A percentile compares a stretch with the other conserved stretches of the same genome.
Conservation (phyloP, 306 rosid species). For the Rosa chinensis region DNA sequence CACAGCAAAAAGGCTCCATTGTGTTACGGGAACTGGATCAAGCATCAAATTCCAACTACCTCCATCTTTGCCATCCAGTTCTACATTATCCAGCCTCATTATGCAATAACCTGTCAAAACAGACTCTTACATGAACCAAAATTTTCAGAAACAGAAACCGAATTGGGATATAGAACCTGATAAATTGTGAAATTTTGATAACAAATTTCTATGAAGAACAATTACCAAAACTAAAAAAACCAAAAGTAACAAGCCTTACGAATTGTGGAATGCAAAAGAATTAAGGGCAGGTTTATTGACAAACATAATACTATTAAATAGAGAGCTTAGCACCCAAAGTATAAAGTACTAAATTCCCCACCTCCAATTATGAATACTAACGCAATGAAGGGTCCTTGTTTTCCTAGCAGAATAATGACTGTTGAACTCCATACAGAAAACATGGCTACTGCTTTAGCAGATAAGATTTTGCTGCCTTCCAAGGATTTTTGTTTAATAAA, state of each 20-base stretch:
- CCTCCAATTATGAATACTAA: constrained; percentile 78
- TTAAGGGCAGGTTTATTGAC: constrained; percentile 17
- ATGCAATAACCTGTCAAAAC: constrained; percentile 75
- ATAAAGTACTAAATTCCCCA: constrained; percentile 19
- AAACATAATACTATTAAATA: constrained; percentile 1
- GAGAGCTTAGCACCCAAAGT: constrained; percentile 22
- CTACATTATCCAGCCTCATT: constrained; percentile 48
- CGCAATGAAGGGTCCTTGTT: constrained; percentile 84
- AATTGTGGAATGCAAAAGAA: constrained; percentile 2
- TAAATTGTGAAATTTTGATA: neutral
- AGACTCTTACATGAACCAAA: constrained; percentile 18
- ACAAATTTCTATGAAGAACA: neutral
- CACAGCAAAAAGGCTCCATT: constrained; percentile 82
- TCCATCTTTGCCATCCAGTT: constrained; percentile 36
- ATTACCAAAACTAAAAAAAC: neutral
- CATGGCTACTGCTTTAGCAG: constrained; percentile 56
- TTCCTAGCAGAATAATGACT: constrained; percentile 80
- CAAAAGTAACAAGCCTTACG: neutral
- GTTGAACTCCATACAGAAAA: constrained; percentile 77
- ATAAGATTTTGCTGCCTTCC: constrained; percentile 44
- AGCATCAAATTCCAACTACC: constrained; percentile 31
- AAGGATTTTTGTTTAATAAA: constrained; percentile 29
- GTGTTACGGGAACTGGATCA: constrained; percentile 60
- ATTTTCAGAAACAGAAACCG: neutral
- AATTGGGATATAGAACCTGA: neutral